Conservation (phyloP, 768 basidiomycete species). For the Trametopsis cervina region DNA sequence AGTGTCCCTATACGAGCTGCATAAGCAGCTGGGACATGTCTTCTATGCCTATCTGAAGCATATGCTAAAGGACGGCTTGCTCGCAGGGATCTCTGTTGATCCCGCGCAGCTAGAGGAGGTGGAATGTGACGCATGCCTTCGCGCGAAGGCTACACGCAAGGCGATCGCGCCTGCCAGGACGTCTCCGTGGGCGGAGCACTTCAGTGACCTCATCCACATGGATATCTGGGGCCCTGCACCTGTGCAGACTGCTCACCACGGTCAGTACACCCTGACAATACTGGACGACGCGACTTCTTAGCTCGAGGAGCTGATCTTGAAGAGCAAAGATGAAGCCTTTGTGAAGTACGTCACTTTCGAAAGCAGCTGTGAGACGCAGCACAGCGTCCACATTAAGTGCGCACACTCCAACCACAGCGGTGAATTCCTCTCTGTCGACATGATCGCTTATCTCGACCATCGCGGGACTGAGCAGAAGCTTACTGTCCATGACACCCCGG, state of each 20-base stretch:
- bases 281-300: slow-evolving; percentile 1
- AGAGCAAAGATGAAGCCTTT: neutral
- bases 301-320: neutral
- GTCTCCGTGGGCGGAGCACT: neutral
- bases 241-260: neutral
- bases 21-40: neutral
- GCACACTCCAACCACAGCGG: slow-evolving; percentile 20
- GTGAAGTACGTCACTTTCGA: slow-evolving; percentile 1
- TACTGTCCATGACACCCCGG: slow-evolving; percentile 18
- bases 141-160: neutral
- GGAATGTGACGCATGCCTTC: neutral
- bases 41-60: neutral
- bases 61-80: neutral
- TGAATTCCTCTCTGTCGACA: slow-evolving; percentile 17
- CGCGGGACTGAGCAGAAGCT: slow-evolving; percentile 12
- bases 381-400: slow-evolving; percentile 9
- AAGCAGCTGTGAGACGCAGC: neutral
- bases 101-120: neutral
- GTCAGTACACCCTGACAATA: neutral
- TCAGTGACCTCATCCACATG: slow-evolving; percentile 1
- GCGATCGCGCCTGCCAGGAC: neutral
- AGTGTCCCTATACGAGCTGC: neutral
- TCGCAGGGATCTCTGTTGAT: neutral
- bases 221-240: slow-evolving; percentile 2
- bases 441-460: slow-evolving; percentile 10